Evolutionary conservation across 139 green algal genomes (phyloP).

Genomic region (Nannochloris sp.): DNA sequence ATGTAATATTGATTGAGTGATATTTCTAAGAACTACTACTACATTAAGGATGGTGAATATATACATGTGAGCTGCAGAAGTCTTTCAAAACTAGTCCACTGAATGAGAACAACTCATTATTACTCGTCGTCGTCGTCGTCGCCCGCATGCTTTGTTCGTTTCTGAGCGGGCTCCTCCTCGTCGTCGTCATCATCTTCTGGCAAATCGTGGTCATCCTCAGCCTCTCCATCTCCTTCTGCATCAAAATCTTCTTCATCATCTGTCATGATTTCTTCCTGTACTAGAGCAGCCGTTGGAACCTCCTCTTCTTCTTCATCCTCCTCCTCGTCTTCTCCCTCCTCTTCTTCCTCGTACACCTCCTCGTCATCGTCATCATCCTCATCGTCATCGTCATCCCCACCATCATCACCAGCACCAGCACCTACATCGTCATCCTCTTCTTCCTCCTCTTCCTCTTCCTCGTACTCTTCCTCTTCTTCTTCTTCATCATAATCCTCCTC

Average conservation of each 20-base stretch:
- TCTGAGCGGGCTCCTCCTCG: constrained; percentile 7
- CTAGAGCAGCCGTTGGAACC: constrained; percentile 2
- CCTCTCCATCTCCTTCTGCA: constrained; percentile 21
- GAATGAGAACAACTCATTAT: no score
- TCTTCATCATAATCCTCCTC: neutral
- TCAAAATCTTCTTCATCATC: constrained; percentile 11
- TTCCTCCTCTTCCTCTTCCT: constrained; percentile 23
- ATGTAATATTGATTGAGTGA: neutral
- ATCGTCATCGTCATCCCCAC: neutral
- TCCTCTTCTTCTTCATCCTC: constrained; percentile 7
- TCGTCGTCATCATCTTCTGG: constrained; percentile 19
- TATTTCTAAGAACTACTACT: no score
- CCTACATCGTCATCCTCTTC: constrained; percentile 16
- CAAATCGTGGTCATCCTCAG: constrained; percentile 22
- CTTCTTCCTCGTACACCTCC: constrained; percentile 2
- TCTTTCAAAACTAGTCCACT: no score
- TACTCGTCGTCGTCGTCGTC: neutral
- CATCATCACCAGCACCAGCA: neutral
- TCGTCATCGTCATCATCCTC: neutral
- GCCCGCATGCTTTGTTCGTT: neutral
- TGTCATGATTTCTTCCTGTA: constrained; percentile 1
- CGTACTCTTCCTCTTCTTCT: neutral
- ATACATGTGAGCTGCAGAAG: no score
- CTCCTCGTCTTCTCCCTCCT: constrained; percentile 9
- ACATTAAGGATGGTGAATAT: no score